These are phyloP conservation scores for Casuarina glauca DNA, from an alignment of 306 rosid species.

Conservation along the genomic window DNA sequence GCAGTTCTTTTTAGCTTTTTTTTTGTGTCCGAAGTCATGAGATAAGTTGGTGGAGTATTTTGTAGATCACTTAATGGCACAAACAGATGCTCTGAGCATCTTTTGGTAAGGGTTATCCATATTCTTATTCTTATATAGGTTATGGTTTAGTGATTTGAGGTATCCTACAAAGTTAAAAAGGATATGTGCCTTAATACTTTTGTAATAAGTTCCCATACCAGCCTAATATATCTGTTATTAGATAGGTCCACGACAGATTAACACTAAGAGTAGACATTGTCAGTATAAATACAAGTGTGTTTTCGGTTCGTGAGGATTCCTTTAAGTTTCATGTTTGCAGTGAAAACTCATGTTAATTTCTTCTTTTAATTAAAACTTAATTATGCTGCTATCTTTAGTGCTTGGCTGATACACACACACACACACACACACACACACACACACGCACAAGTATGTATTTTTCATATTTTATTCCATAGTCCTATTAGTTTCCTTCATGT, in stretches of 20 bases:
- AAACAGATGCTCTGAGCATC: neutral
- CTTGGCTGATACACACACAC: neutral
- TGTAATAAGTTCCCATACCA: neutral
- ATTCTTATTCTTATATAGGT: neutral
- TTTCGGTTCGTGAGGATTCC: neutral
- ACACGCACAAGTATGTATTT: neutral
- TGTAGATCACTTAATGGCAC: neutral
- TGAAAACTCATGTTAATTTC: neutral
- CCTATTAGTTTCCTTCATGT: slow-evolving; percentile 8
- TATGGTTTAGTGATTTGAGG: neutral
- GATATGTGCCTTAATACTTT: neutral
- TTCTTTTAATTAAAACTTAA: neutral
- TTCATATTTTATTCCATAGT: neutral
- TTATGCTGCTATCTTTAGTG: neutral
- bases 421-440: neutral
- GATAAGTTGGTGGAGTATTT: neutral
- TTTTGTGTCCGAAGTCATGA: neutral
- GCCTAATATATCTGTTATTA: neutral
- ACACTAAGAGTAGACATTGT: neutral
- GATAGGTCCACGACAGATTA: neutral
- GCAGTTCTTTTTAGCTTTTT: neutral
- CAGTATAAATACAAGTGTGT: neutral
- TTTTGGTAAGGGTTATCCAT: neutral
- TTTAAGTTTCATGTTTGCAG: neutral
- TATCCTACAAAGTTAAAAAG: neutral